Base-by-base conservation (phyloP, 257 asterid genomes). In the Coffea eugenioides region DNA sequence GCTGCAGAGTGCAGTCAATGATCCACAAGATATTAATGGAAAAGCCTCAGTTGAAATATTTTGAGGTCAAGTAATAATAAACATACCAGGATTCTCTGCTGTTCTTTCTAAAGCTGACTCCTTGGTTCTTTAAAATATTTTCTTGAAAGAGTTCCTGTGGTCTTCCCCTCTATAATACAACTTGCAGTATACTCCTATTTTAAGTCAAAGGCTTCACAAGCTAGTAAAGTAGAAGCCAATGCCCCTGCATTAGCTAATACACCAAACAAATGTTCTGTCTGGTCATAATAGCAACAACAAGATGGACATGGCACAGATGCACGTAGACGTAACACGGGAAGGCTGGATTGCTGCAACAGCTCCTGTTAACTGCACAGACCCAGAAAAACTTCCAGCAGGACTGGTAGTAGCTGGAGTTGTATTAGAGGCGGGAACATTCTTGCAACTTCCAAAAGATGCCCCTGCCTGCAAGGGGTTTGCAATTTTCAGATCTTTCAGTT, bases 311-410 rank as follows among this genome's bases (percentile, higher is more conserved):
- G 70, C 65, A 31, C 78, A 79, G n/a, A 85, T 54, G 82, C 79
- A 85, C 45, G 83, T 34, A 71, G 76, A 54, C 43, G 84, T 72
- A 69, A 73, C 51, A 84, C 64, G 72, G 31, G 89, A 85, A 80
- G 78, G 62, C 67, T 81, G 71, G 82, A 80, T 75, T n/a, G 80
- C 48, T 66, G 97, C 81, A 83, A 94, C 93, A 72, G 86, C 90
- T 80, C 96, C 96, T 2, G 92, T 84, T 80, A 95, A 80, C 84
- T 95, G 97, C 83, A 93, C 98, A 15, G 97, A 91, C 57, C 99
- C 99, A 15, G 99, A 89, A 90, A 95, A 92, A 89, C 94, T 95
- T 77, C 99, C 99, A 41, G 90, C 77, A 65, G 86, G 62, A 48
- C 74, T 85, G 25, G 89, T 51, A 80, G 83, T 46, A 11, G 90